phyloP scores from a whole-genome alignment of 2,329 filamentous ascomycete species.

The Talaromyces sp. region DNA sequence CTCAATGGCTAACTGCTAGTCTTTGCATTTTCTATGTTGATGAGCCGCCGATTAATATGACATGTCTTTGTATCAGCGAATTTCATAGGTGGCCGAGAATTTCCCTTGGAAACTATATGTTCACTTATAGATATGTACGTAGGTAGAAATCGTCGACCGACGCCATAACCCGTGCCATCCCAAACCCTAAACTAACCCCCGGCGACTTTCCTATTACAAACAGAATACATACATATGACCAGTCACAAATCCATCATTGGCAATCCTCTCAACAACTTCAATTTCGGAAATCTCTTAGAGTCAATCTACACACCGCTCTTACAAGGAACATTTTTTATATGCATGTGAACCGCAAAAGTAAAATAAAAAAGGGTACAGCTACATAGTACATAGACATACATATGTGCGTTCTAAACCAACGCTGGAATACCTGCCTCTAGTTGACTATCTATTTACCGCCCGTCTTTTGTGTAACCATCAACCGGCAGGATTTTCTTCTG shows the following conservation, averaged over 20 bases:
- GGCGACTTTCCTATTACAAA: not conserved
- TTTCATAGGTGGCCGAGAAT: not conserved
- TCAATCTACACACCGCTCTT: conserved; percentile 5
- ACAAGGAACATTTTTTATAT: conserved; percentile 1
- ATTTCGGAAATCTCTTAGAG: not conserved
- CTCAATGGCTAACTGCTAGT: not conserved
- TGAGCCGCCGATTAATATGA: not conserved
- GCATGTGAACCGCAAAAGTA: not conserved
- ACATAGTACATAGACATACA: not conserved
- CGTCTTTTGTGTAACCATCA: conserved; percentile 12
- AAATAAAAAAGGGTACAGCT: not conserved
- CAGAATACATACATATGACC: conserved; percentile 2
- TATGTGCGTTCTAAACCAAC: conserved; percentile 3
- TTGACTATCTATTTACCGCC: not conserved
- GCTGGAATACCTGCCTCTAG: not conserved
- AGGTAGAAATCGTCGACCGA: not conserved
- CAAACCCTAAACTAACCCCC: not conserved
- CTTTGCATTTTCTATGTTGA: not conserved
- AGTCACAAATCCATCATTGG: not conserved
- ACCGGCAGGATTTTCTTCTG: not conserved
- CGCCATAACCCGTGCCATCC: not conserved
- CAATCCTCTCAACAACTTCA: not conserved
- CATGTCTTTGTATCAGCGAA: not conserved
- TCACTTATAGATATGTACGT: not conserved
- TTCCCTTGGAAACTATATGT: not conserved